Evolutionary conservation across 192 early-diverging fungal species (phyloP).

Genomic region (Diversispora epigaea): DNA sequence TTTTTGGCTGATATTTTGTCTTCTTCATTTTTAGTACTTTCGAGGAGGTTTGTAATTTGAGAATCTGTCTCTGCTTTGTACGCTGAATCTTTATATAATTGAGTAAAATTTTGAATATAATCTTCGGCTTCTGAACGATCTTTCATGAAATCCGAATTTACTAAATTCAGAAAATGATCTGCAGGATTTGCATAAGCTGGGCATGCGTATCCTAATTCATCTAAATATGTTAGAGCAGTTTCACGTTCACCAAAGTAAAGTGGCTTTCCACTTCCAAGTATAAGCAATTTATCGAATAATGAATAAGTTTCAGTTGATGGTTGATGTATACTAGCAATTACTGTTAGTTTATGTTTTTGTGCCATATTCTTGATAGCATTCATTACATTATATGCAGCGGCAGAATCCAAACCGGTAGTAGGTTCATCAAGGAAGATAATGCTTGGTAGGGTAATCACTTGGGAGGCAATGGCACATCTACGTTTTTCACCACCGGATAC

Average conservation of each 20-base stretch:
- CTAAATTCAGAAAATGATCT: slow-evolving; percentile 38
- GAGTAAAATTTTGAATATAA: neutral
- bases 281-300: slow-evolving; percentile 45
- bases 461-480: slow-evolving; percentile 60
- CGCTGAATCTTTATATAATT: neutral
- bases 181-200: slow-evolving; percentile 45
- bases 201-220: slow-evolving; percentile 36
- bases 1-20: neutral
- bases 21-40: no score
- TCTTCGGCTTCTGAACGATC: slow-evolving; percentile 5
- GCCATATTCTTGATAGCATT: slow-evolving; percentile 60
- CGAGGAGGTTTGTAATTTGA: neutral
- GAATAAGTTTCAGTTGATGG: slow-evolving; percentile 48
- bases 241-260: slow-evolving; percentile 43
- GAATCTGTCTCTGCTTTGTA: neutral
- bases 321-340: slow-evolving; percentile 53
- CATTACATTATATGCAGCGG: slow-evolving; percentile 67
- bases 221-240: slow-evolving; percentile 42
- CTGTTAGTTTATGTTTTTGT: slow-evolving; percentile 45
- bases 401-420: slow-evolving; percentile 74
- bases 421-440: slow-evolving; percentile 85
- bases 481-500: slow-evolving; percentile 70
- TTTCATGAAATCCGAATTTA: slow-evolving; percentile 29
- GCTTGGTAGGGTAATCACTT: slow-evolving; percentile 60
- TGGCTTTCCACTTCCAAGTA: slow-evolving; percentile 40